Base-by-base conservation (phyloP, 1,139 yeast genomes). In the Taiozyma sp. region DNA sequence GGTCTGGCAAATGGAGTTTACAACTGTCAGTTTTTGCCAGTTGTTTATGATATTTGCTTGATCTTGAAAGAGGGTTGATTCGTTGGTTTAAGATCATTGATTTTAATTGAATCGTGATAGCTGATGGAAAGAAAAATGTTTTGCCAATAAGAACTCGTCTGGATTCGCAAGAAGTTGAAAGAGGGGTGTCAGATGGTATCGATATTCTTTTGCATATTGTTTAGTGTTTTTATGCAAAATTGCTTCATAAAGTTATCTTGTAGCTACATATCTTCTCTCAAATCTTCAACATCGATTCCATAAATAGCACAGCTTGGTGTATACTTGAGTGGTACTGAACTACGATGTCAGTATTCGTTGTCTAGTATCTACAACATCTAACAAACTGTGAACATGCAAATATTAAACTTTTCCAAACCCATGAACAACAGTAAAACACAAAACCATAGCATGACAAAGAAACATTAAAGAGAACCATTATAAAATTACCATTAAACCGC, bases 121-220 rank as follows among this genome's bases (percentile, higher is more conserved):
- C 63, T 65, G 73, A 66, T 65, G 79, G 79, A 76, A 52, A 75
- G 77, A 77, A 48, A 56, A 67, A 69, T 51, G 47, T 49, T 64
- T 67, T 72, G 66, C 68, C 73, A 70, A 69, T 78, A 79, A 79
- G 84, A 79, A 78, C 83, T 73, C 79, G 71, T 67, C 74, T 72
- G 81, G 82, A 76, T 38, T 67, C 61, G 50, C 56, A 48, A 51
- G 63, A 59, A 62, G 24, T 69, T 71, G 82, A 78, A 66, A 70
- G 73, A 68, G 65, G 81, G 74, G 84, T 79, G 84, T 79, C 84
- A 79, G 83, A 76, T 75, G 72, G 69, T 71, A 67, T 70, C 73
- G 55, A 79, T 74, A 79, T 72, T 49, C 30, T 46, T 44, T 47
- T 44, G 48, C 40, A 77, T 70, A 49, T 46, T 43, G 45, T 43